These are phyloP conservation scores for Rhizopogon salebrosus DNA, from an alignment of 768 basidiomycete species.

Conservation along the genomic window DNA sequence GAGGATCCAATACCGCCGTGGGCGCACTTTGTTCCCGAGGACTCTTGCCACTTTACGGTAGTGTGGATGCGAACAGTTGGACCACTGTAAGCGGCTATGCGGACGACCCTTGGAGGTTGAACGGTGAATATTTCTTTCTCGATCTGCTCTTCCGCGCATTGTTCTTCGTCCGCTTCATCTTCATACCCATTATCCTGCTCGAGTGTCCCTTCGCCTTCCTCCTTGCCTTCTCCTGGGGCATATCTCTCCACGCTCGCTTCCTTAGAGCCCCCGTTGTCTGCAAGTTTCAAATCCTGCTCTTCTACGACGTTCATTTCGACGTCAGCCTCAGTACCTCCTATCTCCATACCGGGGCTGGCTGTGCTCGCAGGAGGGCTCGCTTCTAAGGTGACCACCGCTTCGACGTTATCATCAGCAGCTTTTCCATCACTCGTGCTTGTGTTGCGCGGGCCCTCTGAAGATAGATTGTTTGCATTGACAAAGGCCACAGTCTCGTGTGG, in stretches of 20 bases:
- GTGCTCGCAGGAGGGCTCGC: not conserved
- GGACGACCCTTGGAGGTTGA: not conserved
- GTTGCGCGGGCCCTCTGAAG: no score
- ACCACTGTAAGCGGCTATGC: not conserved
- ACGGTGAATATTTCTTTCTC: not conserved
- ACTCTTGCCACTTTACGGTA: constrained; percentile 8
- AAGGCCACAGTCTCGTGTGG: no score
- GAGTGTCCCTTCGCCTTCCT: not conserved
- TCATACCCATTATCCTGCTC: not conserved
- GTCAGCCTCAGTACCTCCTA: not conserved
- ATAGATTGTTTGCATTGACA: no score
- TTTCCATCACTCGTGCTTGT: not conserved
- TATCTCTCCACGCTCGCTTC: no score
- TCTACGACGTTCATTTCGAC: not conserved
- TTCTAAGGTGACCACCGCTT: not conserved
- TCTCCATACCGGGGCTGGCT: not conserved
- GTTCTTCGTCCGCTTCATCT: not conserved
- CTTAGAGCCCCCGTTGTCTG: no score
- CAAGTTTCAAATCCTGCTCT: not conserved
- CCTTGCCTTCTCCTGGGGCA: not conserved
- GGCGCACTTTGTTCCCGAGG: not conserved
- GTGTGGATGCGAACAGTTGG: constrained; percentile 13
- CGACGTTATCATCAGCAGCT: not conserved
- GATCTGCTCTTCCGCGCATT: not conserved
- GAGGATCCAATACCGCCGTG: not conserved